Percentiles rank a stretch among this genome's conserved stretches.
These are phyloP conservation scores for Amaranthus hypochondriacus DNA, from an alignment of 148 eudicot species.

Conservation along the genomic window DNA sequence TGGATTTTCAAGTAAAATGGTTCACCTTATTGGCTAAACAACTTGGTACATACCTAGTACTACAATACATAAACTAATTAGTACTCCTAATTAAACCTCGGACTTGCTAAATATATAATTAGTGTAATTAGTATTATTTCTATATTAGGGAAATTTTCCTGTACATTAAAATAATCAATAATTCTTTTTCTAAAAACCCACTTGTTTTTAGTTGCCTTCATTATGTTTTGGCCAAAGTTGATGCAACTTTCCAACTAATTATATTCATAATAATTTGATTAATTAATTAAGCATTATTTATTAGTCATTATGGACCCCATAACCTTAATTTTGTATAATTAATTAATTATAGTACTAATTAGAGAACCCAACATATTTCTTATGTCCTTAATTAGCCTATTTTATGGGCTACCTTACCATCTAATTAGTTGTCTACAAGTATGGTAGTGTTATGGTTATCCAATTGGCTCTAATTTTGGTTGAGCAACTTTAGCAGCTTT, in stretches of 20 bases:
- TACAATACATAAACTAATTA: neutral
- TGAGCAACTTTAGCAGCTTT: too few relatives aligned
- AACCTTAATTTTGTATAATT: neutral
- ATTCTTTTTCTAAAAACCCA: neutral
- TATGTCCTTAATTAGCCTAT: too few relatives aligned
- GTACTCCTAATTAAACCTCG: constrained; percentile 18
- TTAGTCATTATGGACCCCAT: neutral
- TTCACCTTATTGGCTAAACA: constrained; percentile 9
- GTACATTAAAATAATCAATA: neutral
- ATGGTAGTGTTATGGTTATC: too few relatives aligned
- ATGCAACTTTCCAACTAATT: constrained; percentile 1
- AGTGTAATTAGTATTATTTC: neutral
- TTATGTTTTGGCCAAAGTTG: constrained; percentile 14
- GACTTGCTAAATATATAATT: constrained; percentile 9
- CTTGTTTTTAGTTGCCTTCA: constrained; percentile 2
- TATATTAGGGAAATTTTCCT: constrained; percentile 1
- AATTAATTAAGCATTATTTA: neutral
- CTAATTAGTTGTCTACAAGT: too few relatives aligned
- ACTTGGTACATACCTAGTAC: constrained; percentile 8
- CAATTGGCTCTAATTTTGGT: too few relatives aligned
- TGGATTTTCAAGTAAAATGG: constrained; percentile 11
- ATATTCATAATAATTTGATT: neutral
- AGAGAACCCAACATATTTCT: too few relatives aligned
- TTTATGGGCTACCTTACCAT: too few relatives aligned
- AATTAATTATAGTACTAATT: constrained; percentile 2